A percentile compares a stretch with the other conserved stretches of the same genome.
phyloP scores from a whole-genome alignment of 192 early-diverging fungal species.

The Podila epicladia region DNA sequence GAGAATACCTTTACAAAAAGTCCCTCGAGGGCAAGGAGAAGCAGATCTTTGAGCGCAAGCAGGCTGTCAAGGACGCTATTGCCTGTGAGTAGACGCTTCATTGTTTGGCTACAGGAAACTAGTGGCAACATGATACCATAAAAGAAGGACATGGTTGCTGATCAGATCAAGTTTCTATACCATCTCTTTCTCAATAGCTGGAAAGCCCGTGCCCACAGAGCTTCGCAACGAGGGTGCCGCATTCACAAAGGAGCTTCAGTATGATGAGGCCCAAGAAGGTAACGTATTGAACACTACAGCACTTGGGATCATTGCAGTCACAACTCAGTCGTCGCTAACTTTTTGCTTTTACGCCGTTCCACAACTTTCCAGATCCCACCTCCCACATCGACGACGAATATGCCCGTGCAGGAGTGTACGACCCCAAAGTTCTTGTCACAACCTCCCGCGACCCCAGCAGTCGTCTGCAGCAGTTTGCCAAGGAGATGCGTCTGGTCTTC shows the following conservation, averaged over 20 bases:
- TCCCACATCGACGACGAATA: conserved; percentile 98
- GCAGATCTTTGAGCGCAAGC: conserved; percentile 93
- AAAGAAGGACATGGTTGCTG: too few relatives aligned
- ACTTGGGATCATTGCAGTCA: background rate
- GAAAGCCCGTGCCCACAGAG: conserved; percentile 89
- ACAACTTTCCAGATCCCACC: conserved; percentile 56
- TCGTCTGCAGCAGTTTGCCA: conserved; percentile 94
- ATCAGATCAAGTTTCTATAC: background rate
- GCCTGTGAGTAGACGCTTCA: conserved; percentile 57
- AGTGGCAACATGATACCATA: too few relatives aligned
- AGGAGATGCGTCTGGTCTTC: conserved; percentile 95
- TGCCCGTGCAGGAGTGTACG: conserved; percentile 88
- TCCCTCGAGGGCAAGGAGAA: conserved; percentile 93
- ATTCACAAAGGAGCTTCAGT: conserved; percentile 82
- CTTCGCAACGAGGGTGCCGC: conserved; percentile 79
- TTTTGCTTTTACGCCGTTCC: background rate
- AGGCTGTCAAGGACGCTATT: conserved; percentile 92
- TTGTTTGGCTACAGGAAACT: background rate
- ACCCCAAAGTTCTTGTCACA: conserved; percentile 97
- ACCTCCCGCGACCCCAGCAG: conserved; percentile 95
- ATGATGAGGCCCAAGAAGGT: conserved; percentile 90
- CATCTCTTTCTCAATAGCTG: conserved; percentile 64
- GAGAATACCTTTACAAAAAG: conserved; percentile 98
- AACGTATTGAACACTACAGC: background rate
- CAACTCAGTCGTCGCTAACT: background rate